These are phyloP conservation scores for Rhodotorula graminis DNA, from an alignment of 768 basidiomycete species.

Conservation along the genomic window DNA sequence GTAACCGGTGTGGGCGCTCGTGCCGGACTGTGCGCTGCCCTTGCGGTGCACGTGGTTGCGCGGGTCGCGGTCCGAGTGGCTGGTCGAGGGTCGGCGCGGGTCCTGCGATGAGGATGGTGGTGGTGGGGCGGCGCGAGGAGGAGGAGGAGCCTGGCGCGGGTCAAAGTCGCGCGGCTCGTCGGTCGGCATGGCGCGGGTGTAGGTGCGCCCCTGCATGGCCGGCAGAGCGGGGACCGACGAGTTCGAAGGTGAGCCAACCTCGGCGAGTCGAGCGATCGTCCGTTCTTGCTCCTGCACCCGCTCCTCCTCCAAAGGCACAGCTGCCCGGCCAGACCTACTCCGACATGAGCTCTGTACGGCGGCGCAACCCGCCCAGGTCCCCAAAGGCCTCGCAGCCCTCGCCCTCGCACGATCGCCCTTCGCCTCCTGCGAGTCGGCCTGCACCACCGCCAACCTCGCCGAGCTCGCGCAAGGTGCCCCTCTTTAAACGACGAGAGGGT, in stretches of 20 bases:
- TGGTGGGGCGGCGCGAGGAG: neutral
- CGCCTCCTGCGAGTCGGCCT: neutral
- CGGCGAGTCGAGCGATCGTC: neutral
- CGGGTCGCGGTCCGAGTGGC: neutral
- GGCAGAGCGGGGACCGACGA: too few relatives aligned
- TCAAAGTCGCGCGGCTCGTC: constrained; percentile 10
- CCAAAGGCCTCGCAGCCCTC: too few relatives aligned
- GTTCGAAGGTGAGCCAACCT: neutral
- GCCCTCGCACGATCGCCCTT: neutral
- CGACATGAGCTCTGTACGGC: neutral
- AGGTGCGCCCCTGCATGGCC: neutral
- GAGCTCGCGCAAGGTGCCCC: constrained; percentile 1
- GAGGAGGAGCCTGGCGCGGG: neutral
- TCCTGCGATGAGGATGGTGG: neutral
- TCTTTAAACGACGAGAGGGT: neutral
- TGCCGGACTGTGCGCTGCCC: neutral
- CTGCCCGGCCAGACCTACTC: too few relatives aligned
- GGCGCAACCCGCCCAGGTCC: neutral
- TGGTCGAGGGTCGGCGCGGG: neutral
- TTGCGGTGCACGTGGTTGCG: neutral
- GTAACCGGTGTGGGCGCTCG: neutral
- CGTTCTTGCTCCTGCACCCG: too few relatives aligned
- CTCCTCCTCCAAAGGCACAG: neutral
- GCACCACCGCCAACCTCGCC: neutral
- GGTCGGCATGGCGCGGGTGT: neutral